These are phyloP conservation scores for Alternaria sp. DNA, from an alignment of 2,329 filamentous ascomycete genomes.

Conservation along the genomic window DNA sequence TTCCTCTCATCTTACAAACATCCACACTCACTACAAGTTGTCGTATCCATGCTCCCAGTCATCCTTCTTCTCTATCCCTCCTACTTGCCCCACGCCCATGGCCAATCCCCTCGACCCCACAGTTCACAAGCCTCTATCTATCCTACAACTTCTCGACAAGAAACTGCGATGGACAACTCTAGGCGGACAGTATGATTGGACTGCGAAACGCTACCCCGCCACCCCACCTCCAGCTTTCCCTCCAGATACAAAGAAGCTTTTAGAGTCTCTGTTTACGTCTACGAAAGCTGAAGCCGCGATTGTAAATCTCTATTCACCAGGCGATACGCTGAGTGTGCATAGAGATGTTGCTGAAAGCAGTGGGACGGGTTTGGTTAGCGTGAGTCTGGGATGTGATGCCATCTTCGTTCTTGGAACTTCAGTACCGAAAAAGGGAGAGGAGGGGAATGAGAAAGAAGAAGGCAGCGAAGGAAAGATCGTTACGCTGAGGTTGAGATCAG, in stretches of 20 bases:
- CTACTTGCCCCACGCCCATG: conserved; percentile 30
- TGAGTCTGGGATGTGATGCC: conserved; percentile 89
- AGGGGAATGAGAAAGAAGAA: conserved; percentile 4
- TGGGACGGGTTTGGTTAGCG: conserved; percentile 78
- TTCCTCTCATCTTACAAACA: conserved; percentile 81
- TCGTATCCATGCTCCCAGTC: conserved; percentile 63
- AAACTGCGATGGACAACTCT: conserved; percentile 94
- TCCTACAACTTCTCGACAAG: conserved; percentile 75
- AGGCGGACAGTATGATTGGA: conserved; percentile 97
- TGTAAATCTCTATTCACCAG: conserved; percentile 89
- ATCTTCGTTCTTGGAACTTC: conserved; percentile 78
- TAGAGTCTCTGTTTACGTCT: conserved; percentile 75
- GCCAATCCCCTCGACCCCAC: conserved; percentile 70
- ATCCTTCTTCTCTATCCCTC: conserved; percentile 62
- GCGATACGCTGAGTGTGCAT: conserved; percentile 91
- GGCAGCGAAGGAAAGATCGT: conserved; percentile 29
- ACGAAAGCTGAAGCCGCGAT: conserved; percentile 89
- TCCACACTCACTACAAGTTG: conserved; percentile 83
- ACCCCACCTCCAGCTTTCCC: conserved; percentile 77
- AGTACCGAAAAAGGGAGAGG: not conserved
- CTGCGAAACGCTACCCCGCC: conserved; percentile 79
- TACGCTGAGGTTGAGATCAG: conserved; percentile 68
- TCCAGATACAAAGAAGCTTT: conserved; percentile 71
- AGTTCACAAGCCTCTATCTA: conserved; percentile 77
- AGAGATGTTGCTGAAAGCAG: conserved; percentile 91